Percentiles rank a stretch among this genome's conserved stretches.
Conservation (phyloP, 805 yeast genomes). For the Zygotorulaspora sp. region DNA sequence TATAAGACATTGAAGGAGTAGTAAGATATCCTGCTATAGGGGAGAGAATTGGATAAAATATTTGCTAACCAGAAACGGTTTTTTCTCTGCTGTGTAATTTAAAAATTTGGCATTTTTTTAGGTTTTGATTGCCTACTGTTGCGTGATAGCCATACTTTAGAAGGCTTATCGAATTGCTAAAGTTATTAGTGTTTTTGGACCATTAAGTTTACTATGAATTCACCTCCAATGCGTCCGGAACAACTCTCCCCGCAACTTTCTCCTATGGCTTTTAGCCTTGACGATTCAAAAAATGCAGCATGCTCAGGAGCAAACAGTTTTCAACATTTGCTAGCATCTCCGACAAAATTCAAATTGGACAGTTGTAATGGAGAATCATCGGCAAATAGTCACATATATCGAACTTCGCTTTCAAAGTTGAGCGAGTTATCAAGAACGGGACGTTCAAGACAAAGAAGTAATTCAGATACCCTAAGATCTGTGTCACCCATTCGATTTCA, state of each 20-base stretch:
- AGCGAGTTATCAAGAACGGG: slow-evolving; percentile 25
- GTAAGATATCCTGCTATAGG: too few species aligned
- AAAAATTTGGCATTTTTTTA: background rate
- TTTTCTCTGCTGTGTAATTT: too few species aligned
- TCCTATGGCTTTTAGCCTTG: slow-evolving; percentile 29
- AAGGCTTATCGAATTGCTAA: background rate
- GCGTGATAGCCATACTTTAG: too few species aligned
- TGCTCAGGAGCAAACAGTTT: slow-evolving; percentile 7
- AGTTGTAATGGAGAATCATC: slow-evolving; percentile 8
- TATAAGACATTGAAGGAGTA: too few species aligned
- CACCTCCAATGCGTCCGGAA: slow-evolving; percentile 29
- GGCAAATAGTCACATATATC: slow-evolving; percentile 18
- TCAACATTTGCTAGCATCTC: slow-evolving; percentile 24
- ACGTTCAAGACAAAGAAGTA: slow-evolving; percentile 19
- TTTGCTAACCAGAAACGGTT: too few species aligned
- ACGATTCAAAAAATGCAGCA: slow-evolving; percentile 19
- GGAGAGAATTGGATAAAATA: too few species aligned
- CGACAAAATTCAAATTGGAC: slow-evolving; percentile 30
- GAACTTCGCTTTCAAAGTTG: slow-evolving; percentile 34
- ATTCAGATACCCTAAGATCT: slow-evolving; percentile 28
- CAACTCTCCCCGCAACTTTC: slow-evolving; percentile 29
- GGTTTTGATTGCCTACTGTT: background rate
- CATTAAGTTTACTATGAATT: slow-evolving; percentile 16
- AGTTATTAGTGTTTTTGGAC: background rate
- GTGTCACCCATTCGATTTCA: slow-evolving; percentile 29